phyloP scores from a whole-genome alignment of 768 basidiomycete species.

The Rhodosporidiobolus odoratus region DNA sequence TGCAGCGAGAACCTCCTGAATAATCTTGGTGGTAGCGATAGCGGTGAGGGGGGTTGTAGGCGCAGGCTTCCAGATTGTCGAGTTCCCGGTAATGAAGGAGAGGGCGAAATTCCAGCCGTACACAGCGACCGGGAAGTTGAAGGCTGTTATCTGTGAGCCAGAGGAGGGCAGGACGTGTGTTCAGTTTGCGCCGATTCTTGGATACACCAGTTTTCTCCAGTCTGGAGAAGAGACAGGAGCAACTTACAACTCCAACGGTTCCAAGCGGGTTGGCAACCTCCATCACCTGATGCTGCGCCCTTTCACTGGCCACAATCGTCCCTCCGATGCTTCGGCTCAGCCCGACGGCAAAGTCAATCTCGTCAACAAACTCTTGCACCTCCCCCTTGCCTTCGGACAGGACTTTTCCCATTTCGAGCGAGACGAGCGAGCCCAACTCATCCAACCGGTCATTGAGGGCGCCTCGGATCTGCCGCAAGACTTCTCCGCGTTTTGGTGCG shows the following conservation, averaged over 20 bases:
- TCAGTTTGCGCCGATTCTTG: neutral
- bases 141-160: slow-evolving; percentile 60
- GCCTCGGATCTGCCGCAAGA: slow-evolving; percentile 79
- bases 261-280: slow-evolving; percentile 86
- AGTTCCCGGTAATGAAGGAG: slow-evolving; percentile 82
- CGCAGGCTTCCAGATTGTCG: slow-evolving; percentile 92
- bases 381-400: slow-evolving; percentile 83
- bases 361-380: slow-evolving; percentile 53
- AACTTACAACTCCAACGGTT: slow-evolving; percentile 50
- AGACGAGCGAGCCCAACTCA: slow-evolving; percentile 69
- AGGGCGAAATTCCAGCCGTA: slow-evolving; percentile 75
- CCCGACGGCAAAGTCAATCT: slow-evolving; percentile 32
- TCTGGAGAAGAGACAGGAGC: neutral
- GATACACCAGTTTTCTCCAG: neutral
- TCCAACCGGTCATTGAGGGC: slow-evolving; percentile 14
- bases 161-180: neutral
- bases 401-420: slow-evolving; percentile 71
- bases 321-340: slow-evolving; percentile 35
- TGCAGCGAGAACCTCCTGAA: slow-evolving; percentile 69
- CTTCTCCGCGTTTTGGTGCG: slow-evolving; percentile 80
- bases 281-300: slow-evolving; percentile 33
- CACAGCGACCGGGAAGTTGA: slow-evolving; percentile 70
- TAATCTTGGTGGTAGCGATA: slow-evolving; percentile 83
- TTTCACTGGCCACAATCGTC: slow-evolving; percentile 21
- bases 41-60: slow-evolving; percentile 67